phyloP scores from a whole-genome alignment of 306 rosid species.

The Mucuna pruriens region DNA sequence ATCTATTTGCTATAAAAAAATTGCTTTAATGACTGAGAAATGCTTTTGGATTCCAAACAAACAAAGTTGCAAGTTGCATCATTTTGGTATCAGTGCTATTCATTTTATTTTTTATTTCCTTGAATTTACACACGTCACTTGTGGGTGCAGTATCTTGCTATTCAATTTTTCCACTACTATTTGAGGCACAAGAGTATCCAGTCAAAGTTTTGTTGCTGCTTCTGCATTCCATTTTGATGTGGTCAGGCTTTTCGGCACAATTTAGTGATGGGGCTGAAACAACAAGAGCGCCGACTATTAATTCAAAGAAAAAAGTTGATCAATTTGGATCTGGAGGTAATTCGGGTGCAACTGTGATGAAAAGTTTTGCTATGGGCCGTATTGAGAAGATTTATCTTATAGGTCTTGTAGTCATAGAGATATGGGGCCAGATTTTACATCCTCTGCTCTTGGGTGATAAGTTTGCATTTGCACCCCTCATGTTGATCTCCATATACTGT shows the following conservation, averaged over 20 bases:
- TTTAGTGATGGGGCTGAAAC: conserved; percentile 47
- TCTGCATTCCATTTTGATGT: conserved; percentile 65
- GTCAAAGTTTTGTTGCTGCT: conserved; percentile 75
- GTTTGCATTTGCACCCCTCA: conserved; percentile 79
- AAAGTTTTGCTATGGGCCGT: conserved; percentile 56
- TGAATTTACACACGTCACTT: conserved; percentile 26
- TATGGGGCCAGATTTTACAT: conserved; percentile 85
- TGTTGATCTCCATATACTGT: conserved; percentile 78
- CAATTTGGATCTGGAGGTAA: conserved; percentile 30
- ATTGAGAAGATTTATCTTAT: conserved; percentile 58
- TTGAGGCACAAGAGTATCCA: conserved; percentile 85
- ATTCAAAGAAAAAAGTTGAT: conserved; percentile 37
- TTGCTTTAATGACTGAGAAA: background rate
- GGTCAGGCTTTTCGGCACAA: conserved; percentile 79
- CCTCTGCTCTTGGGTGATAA: conserved; percentile 68
- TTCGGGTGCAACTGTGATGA: conserved; percentile 22
- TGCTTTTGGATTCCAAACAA: conserved; percentile 20
- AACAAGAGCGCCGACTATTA: conserved; percentile 26
- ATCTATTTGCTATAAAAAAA: background rate
- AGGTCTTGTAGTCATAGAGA: conserved; percentile 75
- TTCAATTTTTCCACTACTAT: conserved; percentile 80
- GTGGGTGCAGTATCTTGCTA: conserved; percentile 82
- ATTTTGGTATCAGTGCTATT: background rate
- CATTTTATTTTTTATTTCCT: background rate
- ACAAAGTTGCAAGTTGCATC: conserved; percentile 21